Base-by-base conservation (phyloP, 1,139 yeast genomes). In the Candida albicans region DNA sequence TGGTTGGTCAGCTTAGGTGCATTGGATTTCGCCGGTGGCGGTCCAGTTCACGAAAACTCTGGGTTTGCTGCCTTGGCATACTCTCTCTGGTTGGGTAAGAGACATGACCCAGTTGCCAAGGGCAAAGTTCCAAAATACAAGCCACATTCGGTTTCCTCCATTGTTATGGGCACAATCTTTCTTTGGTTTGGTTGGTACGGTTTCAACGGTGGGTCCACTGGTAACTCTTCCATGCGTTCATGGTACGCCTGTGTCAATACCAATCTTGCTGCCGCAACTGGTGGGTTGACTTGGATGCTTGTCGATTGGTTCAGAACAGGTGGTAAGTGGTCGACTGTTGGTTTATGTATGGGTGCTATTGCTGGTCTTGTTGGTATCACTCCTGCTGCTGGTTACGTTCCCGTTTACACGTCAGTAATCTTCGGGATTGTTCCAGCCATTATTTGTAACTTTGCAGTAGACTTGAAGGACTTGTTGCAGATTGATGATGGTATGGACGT, bases 131-230 rank as follows among this genome's bases (percentile, higher is more conserved):
- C 96, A 52, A 85, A 85, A 63, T 89, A 88, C 71, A 87, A 84
- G 70, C 97, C 98, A 29, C 96, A 91, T 64, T 83, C 91, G 4
- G 95, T 89, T 39, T 79, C 95, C 10, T 82, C 90, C 41, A 88
- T 89, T 48, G 96, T 90, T n/a, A 71, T 91, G 50, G 99, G 98
- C 45, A 90, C 97, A 18, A 84, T 88, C 4, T 87, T 93, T 73
- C 79, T 91, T 58, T 91, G 97, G 96, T 89, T 91, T 58, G 98
- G 98, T 37, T 91, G 99, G 98, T 89, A 87, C 59, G 97, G 97
- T 42, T 91, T 91, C 80, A 91, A 93, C 75, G 96, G 96, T 66
- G 97, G 98, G 57, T 88, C 96, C 40, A 87, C 96, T 44, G 96
- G 96, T 65, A 86, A 87, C 63, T 86, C 96, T 34, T 67, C 91